Evolutionary conservation across 495 filamentous ascomycete genomes (phyloP).

Genomic region (Aspergillus nanangensis): DNA sequence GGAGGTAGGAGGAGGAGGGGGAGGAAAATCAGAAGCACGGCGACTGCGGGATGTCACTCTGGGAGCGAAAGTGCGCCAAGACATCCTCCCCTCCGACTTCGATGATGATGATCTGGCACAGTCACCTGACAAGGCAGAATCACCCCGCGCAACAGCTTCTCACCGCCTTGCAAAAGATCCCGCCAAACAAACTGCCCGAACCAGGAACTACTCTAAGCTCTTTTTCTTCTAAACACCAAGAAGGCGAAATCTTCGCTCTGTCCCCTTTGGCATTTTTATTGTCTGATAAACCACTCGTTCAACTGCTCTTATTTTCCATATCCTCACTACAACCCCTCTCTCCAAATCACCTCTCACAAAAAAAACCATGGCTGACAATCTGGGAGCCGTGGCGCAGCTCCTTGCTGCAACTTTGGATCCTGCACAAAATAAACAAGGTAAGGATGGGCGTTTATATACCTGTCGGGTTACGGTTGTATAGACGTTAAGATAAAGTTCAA

Average conservation of each 20-base stretch:
- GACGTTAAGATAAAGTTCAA: not conserved
- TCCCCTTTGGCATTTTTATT: too few species aligned
- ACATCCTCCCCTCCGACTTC: slow-evolving; percentile 18
- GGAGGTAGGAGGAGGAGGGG: not conserved
- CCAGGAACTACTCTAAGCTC: slow-evolving; percentile 19
- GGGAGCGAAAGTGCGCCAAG: slow-evolving; percentile 15
- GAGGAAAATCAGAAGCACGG: not conserved
- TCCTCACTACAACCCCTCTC: not conserved
- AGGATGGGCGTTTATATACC: slow-evolving; percentile 16
- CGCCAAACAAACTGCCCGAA: slow-evolving; percentile 34
- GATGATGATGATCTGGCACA: slow-evolving; percentile 22
- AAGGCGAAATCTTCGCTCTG: too few species aligned
- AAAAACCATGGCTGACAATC: slow-evolving; percentile 63
- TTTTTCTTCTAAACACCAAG: too few species aligned
- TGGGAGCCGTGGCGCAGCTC: slow-evolving; percentile 69
- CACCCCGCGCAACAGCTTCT: slow-evolving; percentile 18
- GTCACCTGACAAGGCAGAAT: slow-evolving; percentile 26
- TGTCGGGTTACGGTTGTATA: too few species aligned
- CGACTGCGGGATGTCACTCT: not conserved
- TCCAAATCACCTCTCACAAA: slow-evolving; percentile 30
- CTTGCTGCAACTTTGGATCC: slow-evolving; percentile 86
- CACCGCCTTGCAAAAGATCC: slow-evolving; percentile 27
- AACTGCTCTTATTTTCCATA: not conserved
- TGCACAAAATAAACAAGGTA: slow-evolving; percentile 81
- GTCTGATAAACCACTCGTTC: slow-evolving; percentile 2